These are phyloP conservation scores for Colletotrichum limetticola DNA, from an alignment of 2,329 filamentous ascomycete species.

Conservation along the genomic window DNA sequence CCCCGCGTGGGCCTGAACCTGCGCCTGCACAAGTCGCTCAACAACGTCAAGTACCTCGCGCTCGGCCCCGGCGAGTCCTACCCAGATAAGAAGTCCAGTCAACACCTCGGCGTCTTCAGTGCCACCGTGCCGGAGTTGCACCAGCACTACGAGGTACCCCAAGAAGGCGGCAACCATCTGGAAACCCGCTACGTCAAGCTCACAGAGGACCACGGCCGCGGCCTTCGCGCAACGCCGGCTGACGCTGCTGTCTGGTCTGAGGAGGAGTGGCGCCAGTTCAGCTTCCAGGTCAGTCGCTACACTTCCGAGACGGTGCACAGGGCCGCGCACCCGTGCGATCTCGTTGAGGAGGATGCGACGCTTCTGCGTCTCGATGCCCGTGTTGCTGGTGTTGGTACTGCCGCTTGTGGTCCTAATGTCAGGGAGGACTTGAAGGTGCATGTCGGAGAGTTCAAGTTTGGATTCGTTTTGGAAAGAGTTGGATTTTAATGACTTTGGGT, in stretches of 20 bases:
- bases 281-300: constrained; percentile 68
- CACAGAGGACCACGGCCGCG: constrained; percentile 40
- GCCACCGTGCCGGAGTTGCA: constrained; percentile 60
- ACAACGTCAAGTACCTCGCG: constrained; percentile 68
- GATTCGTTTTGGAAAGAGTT: constrained; percentile 51
- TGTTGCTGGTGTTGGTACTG: constrained; percentile 62
- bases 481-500: constrained; percentile 23
- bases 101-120: constrained; percentile 62
- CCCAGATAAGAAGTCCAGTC: constrained; percentile 68
- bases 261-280: constrained; percentile 52
- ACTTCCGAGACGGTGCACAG: constrained; percentile 62
- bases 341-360: constrained; percentile 60
- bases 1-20: constrained; percentile 72
- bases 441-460: constrained; percentile 52
- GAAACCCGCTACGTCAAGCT: constrained; percentile 67
- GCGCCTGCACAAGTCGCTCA: constrained; percentile 57
- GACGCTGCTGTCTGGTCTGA: constrained; percentile 44
- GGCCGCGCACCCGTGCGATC: constrained; percentile 72
- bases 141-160: constrained; percentile 72
- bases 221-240: constrained; percentile 43
- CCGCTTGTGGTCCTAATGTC: constrained; percentile 60
- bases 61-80: constrained; percentile 73
- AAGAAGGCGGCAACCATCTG: constrained; percentile 74
- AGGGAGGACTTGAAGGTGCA: constrained; percentile 56
- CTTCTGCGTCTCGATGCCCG: constrained; percentile 55